Conservation (phyloP, 345 rosid genomes). For the Clausena lansium region DNA sequence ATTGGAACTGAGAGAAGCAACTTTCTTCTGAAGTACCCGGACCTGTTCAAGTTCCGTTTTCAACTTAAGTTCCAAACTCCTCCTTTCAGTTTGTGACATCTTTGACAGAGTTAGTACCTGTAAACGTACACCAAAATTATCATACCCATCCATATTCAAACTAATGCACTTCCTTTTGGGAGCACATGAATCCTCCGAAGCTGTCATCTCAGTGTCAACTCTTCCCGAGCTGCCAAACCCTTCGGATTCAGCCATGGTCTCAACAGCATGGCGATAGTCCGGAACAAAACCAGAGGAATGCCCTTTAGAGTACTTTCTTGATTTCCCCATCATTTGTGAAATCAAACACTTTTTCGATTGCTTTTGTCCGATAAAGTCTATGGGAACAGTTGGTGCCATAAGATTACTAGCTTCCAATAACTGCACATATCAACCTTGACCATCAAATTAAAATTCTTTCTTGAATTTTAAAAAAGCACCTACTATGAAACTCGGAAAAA, state of each 20-base stretch:
- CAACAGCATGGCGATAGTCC: conserved; percentile 54
- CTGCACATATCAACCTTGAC: conserved; percentile 52
- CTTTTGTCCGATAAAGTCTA: conserved; percentile 60
- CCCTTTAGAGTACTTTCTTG: conserved; percentile 62
- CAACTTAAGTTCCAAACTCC: conserved; percentile 50
- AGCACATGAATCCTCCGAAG: conserved; percentile 56
- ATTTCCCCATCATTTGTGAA: conserved; percentile 63
- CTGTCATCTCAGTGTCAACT: conserved; percentile 49
- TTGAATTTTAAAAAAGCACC: neutral
- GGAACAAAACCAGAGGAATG: conserved; percentile 61
- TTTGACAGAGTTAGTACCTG: conserved; percentile 60
- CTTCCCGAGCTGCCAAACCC: conserved; percentile 68
- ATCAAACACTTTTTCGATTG: conserved; percentile 33
- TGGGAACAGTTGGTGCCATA: conserved; percentile 65
- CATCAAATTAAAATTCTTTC: conserved; percentile 7
- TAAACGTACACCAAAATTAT: conserved; percentile 41
- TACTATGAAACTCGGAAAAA: neutral
- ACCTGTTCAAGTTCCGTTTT: conserved; percentile 75
- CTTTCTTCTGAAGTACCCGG: conserved; percentile 53
- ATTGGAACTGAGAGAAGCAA: conserved; percentile 41
- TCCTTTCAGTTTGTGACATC: conserved; percentile 62
- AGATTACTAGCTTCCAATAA: conserved; percentile 35
- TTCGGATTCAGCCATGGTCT: conserved; percentile 68
- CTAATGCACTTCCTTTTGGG: conserved; percentile 59
- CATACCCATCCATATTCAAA: conserved; percentile 43